These are phyloP conservation scores for Holtermanniella nyarrowii DNA, from an alignment of 768 basidiomycete genomes.

Conservation along the genomic window DNA sequence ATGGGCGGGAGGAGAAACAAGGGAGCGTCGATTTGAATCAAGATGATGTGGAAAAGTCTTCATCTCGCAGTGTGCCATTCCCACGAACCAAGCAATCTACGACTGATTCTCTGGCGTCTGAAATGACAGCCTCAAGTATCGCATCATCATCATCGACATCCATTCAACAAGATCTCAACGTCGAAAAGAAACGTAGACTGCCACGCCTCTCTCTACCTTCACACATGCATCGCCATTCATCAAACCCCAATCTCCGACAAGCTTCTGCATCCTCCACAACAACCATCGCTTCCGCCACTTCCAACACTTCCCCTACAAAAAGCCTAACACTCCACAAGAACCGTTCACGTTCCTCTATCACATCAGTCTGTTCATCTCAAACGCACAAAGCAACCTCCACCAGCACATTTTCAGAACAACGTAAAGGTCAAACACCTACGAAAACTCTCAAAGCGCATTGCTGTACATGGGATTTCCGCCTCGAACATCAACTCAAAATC, in stretches of 20 bases:
- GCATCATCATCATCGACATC: too few species aligned
- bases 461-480: constrained; percentile 22
- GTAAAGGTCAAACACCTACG: constrained; percentile 22
- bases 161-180: too few species aligned
- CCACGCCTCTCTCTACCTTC: neutral
- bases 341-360: neutral
- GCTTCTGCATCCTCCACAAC: neutral
- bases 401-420: neutral
- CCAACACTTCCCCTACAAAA: neutral
- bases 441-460: constrained; percentile 11
- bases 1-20: too few species aligned
- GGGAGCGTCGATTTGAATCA: too few species aligned
- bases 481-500: constrained; percentile 18
- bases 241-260: neutral
- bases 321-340: neutral
- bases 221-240: neutral
- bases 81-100: neutral
- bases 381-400: neutral
- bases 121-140: too few species aligned
- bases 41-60: too few species aligned
- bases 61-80: constrained; percentile 1
- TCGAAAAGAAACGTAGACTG: too few species aligned
- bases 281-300: neutral
- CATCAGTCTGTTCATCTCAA: neutral
- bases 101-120: too few species aligned